Evolutionary conservation across 495 filamentous ascomycete species (phyloP).

Genomic region (Daldinia bambusicola): DNA sequence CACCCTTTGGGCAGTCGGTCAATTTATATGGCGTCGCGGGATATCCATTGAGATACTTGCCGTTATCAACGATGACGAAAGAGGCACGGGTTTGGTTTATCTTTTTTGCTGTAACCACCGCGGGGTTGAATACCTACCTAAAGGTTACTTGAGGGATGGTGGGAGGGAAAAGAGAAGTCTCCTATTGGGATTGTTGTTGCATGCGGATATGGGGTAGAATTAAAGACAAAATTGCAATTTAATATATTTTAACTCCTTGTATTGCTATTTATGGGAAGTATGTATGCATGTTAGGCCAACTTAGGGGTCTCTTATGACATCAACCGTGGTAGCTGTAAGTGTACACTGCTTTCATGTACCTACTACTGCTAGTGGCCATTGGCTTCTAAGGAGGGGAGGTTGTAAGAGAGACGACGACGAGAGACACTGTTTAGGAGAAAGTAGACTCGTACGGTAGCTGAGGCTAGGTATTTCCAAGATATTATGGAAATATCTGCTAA

Average conservation of each 20-base stretch:
- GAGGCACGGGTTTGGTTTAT: neutral
- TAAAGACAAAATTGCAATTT: neutral
- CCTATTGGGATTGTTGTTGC: neutral
- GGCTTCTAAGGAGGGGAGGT: neutral
- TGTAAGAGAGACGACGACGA: neutral
- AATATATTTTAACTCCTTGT: neutral
- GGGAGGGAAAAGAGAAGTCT: neutral
- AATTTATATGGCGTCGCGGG: neutral
- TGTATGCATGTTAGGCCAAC: neutral
- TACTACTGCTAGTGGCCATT: neutral
- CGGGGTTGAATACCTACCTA: neutral
- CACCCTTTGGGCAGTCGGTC: neutral
- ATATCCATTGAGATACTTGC: neutral
- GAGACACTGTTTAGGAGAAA: neutral
- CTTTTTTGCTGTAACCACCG: neutral
- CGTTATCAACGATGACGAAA: constrained; percentile 9
- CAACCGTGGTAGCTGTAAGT: neutral
- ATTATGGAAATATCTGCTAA: neutral
- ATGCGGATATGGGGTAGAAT: neutral
- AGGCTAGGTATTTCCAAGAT: too few relatives aligned
- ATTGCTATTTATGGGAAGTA: neutral
- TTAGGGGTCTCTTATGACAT: neutral
- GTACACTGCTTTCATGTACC: neutral
- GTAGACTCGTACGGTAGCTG: neutral
- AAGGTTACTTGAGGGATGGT: neutral